These are phyloP conservation scores for Striga asiatica DNA, from an alignment of 257 asterid species.

Conservation along the genomic window DNA sequence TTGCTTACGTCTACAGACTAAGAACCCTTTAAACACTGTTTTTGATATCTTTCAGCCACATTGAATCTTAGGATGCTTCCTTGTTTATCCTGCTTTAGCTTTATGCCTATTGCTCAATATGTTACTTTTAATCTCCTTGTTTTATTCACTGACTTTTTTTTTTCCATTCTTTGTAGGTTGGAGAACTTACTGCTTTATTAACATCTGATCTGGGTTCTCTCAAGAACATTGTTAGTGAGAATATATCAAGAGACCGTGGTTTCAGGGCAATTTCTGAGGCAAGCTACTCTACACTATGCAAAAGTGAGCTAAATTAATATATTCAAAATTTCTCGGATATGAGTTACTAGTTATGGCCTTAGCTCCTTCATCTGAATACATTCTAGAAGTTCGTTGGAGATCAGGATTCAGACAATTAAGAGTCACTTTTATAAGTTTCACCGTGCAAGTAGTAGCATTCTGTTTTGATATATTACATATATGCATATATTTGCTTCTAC, in stretches of 20 bases:
- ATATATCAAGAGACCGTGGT: conserved; percentile 96
- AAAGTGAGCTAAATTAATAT: conserved; percentile 50
- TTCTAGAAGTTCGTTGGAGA: background rate
- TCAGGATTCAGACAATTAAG: background rate
- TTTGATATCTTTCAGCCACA: background rate
- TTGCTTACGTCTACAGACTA: conserved; percentile 3
- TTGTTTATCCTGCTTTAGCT: background rate
- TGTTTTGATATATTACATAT: background rate
- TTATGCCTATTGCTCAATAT: background rate
- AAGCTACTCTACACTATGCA: conserved; percentile 64
- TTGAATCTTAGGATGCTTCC: background rate
- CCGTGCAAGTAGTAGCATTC: background rate
- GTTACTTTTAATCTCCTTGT: background rate
- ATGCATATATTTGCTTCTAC: background rate
- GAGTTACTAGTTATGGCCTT: background rate
- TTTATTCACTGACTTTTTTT: conserved; percentile 11
- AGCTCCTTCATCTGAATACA: conserved; percentile 2
- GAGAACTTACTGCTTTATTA: conserved; percentile 78
- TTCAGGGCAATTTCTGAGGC: conserved; percentile 98
- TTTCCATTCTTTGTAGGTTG: conserved; percentile 45
- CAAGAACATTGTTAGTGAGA: conserved; percentile 78
- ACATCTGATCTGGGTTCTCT: conserved; percentile 91
- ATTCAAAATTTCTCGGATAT: conserved; percentile 11
- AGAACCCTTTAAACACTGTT: background rate
- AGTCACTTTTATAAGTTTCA: conserved; percentile 2